These are phyloP conservation scores for Thymus mandschuricus DNA, from an alignment of 257 asterid genomes.

Conservation along the genomic window DNA sequence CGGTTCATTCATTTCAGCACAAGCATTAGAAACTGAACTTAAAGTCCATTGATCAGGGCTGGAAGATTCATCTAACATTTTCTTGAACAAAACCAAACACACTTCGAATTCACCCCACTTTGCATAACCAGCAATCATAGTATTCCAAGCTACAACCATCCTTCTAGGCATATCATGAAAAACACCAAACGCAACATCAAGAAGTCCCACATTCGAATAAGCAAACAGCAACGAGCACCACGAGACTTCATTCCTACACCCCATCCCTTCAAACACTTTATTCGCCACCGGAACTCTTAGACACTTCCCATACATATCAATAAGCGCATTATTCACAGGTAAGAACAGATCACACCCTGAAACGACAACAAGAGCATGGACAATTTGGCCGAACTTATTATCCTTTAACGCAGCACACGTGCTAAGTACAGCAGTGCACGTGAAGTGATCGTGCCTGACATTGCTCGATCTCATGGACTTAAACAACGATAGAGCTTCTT, in stretches of 20 bases:
- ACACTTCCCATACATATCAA: slow-evolving; percentile 82
- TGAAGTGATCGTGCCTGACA: slow-evolving; percentile 56
- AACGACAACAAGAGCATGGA: slow-evolving; percentile 50
- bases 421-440: slow-evolving; percentile 58
- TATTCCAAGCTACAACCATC: slow-evolving; percentile 70
- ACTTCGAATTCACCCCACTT: slow-evolving; percentile 45
- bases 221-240: slow-evolving; percentile 85
- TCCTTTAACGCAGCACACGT: slow-evolving; percentile 52
- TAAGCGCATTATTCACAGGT: slow-evolving; percentile 68
- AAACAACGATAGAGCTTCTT: slow-evolving; percentile 56
- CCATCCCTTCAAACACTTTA: slow-evolving; percentile 65
- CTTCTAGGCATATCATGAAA: slow-evolving; percentile 61
- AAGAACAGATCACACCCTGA: slow-evolving; percentile 46
- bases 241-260: slow-evolving; percentile 56
- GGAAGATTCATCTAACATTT: slow-evolving; percentile 54
- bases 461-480: slow-evolving; percentile 44
- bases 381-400: slow-evolving; percentile 41
- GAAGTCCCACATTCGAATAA: slow-evolving; percentile 45
- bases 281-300: slow-evolving; percentile 40
- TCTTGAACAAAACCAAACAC: slow-evolving; percentile 55
- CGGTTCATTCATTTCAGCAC: slow-evolving; percentile 45
- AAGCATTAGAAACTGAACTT: slow-evolving; percentile 62
- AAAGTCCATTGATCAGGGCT: slow-evolving; percentile 68
- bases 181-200: slow-evolving; percentile 41
- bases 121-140: slow-evolving; percentile 63